Percentiles rank a stretch among this genome's conserved stretches.
Evolutionary conservation across 305 asterid species (phyloP).

Genomic region (Ajuga reptans): DNA sequence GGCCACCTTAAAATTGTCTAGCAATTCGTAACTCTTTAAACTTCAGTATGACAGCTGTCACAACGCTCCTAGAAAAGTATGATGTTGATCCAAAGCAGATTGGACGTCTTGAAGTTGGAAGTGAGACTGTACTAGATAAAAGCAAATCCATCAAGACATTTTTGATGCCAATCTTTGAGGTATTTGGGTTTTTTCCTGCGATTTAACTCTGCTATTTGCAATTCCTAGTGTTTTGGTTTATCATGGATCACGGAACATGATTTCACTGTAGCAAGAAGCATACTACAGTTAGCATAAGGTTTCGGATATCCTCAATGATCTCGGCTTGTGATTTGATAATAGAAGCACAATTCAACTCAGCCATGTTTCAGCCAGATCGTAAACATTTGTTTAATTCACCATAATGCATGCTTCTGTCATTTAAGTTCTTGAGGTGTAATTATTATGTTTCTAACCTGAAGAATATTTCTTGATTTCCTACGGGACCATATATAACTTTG

Average conservation of each 20-base stretch:
- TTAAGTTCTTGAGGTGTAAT: neutral
- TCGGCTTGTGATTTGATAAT: neutral
- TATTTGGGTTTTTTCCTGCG: constrained; percentile 24
- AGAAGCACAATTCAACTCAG: neutral
- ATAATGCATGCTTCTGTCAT: neutral
- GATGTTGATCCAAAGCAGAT: constrained; percentile 73
- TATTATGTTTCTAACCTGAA: neutral
- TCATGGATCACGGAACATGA: constrained; percentile 3
- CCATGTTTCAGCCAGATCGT: constrained; percentile 5
- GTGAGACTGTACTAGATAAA: constrained; percentile 95
- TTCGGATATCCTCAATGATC: neutral
- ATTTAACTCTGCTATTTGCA: neutral
- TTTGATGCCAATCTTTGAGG: constrained; percentile 98
- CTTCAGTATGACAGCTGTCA: constrained; percentile 92
- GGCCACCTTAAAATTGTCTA: constrained; percentile 1
- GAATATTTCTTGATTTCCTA: neutral
- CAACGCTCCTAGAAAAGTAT: constrained; percentile 80
- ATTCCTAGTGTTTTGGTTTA: neutral
- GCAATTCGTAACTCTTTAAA: constrained; percentile 24
- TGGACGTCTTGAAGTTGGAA: constrained; percentile 98
- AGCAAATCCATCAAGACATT: constrained; percentile 99
- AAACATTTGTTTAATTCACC: neutral
- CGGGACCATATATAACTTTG: neutral
- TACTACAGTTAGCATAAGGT: neutral
- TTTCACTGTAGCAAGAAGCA: neutral